Conservation (phyloP, 2,329 filamentous ascomycete genomes). For the Byssothecium circinans region DNA sequence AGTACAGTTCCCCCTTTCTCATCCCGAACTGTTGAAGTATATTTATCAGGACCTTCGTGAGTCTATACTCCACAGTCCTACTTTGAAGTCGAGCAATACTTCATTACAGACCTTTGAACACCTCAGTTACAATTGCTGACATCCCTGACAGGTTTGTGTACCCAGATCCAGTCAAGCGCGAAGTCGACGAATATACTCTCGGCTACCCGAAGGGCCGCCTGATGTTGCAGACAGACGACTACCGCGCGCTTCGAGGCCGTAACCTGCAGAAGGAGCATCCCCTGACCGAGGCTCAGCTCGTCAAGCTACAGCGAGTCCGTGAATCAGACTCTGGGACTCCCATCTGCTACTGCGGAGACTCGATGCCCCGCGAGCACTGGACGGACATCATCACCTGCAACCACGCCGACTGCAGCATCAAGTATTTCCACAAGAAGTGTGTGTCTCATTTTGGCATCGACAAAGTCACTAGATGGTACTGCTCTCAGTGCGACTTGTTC, state of each 20-base stretch:
- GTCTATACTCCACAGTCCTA: not conserved
- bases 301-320: not conserved
- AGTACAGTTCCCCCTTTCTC: not conserved
- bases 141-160: not conserved
- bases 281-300: slow-evolving; percentile 8
- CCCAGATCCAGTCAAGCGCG: not conserved
- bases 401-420: slow-evolving; percentile 17
- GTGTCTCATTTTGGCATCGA: slow-evolving; percentile 20
- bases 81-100: too few species aligned
- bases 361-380: slow-evolving; percentile 1
- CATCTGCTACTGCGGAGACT: slow-evolving; percentile 26
- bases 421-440: slow-evolving; percentile 27
- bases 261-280: not conserved
- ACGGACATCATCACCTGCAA: slow-evolving; percentile 18
- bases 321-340: not conserved
- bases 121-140: not conserved
- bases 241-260: not conserved
- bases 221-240: slow-evolving; percentile 17
- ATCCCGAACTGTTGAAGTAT: too few species aligned
- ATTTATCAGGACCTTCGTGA: not conserved
- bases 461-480: slow-evolving; percentile 29
- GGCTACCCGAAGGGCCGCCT: slow-evolving; percentile 14
- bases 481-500: slow-evolving; percentile 20
- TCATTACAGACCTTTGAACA: not conserved
- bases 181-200: slow-evolving; percentile 3